Conservation (phyloP, 2,329 filamentous ascomycete species). For the Purpureocillium takamizusanense region DNA sequence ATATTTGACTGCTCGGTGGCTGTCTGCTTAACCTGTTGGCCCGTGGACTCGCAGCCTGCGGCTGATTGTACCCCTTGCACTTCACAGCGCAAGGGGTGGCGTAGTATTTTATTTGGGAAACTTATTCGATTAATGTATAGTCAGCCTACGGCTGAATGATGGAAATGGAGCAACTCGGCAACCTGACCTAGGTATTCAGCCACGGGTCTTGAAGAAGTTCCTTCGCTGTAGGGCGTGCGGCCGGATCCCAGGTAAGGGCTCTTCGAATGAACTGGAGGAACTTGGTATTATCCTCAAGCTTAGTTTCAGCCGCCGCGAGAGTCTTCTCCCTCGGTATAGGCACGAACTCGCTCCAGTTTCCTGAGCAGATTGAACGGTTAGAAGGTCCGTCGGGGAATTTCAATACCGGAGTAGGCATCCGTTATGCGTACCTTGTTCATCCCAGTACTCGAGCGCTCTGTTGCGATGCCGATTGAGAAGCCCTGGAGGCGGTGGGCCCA, state of each 20-base stretch:
- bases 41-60: no score
- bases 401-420: no score
- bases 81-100: no score
- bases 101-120: no score
- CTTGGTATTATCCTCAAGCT: conserved; percentile 8
- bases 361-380: conserved; percentile 4
- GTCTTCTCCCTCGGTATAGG: conserved; percentile 12
- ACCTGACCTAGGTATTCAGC: conserved; percentile 4
- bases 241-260: conserved; percentile 12
- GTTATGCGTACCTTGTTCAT: conserved; percentile 13
- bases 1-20: no score
- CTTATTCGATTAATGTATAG: no score
- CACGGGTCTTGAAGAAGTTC: conserved; percentile 15
- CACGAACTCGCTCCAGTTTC: conserved; percentile 11
- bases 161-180: not conserved
- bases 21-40: no score
- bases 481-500: conserved; percentile 12
- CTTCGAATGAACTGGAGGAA: conserved; percentile 14
- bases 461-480: conserved; percentile 8
- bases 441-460: conserved; percentile 12
- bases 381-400: not conserved
- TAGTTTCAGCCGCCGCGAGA: conserved; percentile 10
- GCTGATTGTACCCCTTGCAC: no score
- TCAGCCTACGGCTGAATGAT: no score
- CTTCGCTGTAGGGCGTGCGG: conserved; percentile 13